A percentile compares a stretch with the other conserved stretches of the same genome.
These are phyloP conservation scores for Penicillium salamii DNA, from an alignment of 495 filamentous ascomycete genomes.

Conservation along the genomic window DNA sequence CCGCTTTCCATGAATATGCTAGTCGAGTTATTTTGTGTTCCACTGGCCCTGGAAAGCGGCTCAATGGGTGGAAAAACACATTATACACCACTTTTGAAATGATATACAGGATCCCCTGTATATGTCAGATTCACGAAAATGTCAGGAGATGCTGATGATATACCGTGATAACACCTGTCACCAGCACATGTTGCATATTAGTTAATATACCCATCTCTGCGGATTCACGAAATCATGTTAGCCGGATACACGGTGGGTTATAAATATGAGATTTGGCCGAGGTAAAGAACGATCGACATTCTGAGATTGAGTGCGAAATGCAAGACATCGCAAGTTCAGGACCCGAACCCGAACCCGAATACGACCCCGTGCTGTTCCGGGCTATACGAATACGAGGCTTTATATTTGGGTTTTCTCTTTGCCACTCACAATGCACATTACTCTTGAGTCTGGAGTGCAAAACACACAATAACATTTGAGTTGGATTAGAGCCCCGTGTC, in stretches of 20 bases:
- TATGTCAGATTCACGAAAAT: background rate
- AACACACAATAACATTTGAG: too few species aligned
- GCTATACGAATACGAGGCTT: too few species aligned
- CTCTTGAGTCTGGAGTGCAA: too few species aligned
- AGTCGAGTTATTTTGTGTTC: background rate
- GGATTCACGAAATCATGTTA: too few species aligned
- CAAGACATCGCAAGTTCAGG: too few species aligned
- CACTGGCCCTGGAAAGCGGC: constrained; percentile 40
- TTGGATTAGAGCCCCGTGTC: too few species aligned
- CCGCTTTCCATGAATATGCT: background rate
- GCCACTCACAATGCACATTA: too few species aligned
- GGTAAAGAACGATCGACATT: background rate
- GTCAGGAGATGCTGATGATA: background rate
- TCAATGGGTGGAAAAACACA: constrained; percentile 46
- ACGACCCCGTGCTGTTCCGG: too few species aligned
- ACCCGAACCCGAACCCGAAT: too few species aligned
- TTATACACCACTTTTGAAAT: constrained; percentile 31
- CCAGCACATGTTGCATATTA: background rate
- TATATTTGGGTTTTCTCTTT: too few species aligned
- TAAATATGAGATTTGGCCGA: too few species aligned
- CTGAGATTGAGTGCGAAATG: background rate
- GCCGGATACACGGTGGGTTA: too few species aligned
- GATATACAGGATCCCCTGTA: constrained; percentile 1
- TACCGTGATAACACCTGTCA: background rate
- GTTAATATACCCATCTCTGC: background rate